Evolutionary conservation across 805 yeast species (phyloP).

Genomic region (Pichia heedii): DNA sequence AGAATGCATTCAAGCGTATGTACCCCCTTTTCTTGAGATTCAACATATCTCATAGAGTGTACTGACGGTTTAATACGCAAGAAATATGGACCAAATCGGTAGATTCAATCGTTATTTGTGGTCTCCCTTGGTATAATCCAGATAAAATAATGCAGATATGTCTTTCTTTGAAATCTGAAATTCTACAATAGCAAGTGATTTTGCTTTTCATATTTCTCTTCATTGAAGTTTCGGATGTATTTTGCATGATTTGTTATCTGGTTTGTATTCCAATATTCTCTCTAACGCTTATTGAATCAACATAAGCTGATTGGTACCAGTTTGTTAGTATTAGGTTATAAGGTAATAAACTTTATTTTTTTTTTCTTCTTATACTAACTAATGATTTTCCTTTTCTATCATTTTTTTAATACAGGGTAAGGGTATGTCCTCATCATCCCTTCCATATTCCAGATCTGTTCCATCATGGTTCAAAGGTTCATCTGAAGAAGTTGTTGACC

Average conservation of each 20-base stretch:
- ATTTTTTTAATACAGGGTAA: constrained; percentile 59
- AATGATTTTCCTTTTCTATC: constrained; percentile 13
- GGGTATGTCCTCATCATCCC: constrained; percentile 98
- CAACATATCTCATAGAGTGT: constrained; percentile 6
- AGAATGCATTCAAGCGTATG: constrained; percentile 98
- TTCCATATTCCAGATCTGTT: constrained; percentile 98
- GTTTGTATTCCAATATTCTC: not conserved
- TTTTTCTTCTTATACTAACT: constrained; percentile 29
- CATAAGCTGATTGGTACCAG: constrained; percentile 43
- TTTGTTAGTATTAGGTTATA: constrained; percentile 26
- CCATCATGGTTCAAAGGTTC: constrained; percentile 99
- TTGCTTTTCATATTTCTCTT: not conserved
- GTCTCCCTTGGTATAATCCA: not conserved
- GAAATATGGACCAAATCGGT: constrained; percentile 28
- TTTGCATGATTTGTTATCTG: not conserved
- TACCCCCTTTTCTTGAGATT: constrained; percentile 22
- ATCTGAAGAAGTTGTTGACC: constrained; percentile 93
- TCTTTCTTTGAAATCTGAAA: not conserved
- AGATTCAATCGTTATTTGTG: constrained; percentile 9
- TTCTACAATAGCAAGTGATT: not conserved
- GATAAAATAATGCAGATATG: not conserved
- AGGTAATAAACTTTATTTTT: constrained; percentile 21
- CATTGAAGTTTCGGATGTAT: not conserved
- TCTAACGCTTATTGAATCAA: not conserved
- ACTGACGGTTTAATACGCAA: constrained; percentile 16